phyloP scores from a whole-genome alignment of 2,329 filamentous ascomycete genomes.

The Chaetomiaceae sp. region DNA sequence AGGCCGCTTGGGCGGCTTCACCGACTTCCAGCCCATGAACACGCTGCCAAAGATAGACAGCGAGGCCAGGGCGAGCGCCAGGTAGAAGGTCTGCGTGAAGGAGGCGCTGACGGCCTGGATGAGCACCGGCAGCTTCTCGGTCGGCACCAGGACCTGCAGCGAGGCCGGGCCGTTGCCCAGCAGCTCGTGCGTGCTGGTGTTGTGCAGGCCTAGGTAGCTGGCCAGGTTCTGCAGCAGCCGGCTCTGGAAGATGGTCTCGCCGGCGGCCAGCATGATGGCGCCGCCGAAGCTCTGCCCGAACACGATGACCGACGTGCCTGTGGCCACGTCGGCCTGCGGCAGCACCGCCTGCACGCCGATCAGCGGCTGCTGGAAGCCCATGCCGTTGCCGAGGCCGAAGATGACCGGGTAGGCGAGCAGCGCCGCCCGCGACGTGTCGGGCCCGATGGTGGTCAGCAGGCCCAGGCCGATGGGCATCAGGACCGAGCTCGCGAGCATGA shows the following conservation, averaged over 20 bases:
- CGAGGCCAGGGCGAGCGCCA: slow-evolving; percentile 35
- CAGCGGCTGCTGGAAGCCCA: slow-evolving; percentile 38
- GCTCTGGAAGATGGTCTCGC: slow-evolving; percentile 41
- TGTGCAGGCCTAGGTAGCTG: neutral
- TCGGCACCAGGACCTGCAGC: slow-evolving; percentile 16
- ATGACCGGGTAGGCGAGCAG: slow-evolving; percentile 41
- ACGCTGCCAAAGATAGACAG: slow-evolving; percentile 32
- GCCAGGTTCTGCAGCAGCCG: slow-evolving; percentile 32
- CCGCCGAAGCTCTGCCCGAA: slow-evolving; percentile 35
- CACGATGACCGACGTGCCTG: slow-evolving; percentile 37
- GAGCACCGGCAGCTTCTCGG: slow-evolving; percentile 22
- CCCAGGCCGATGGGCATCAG: slow-evolving; percentile 32
- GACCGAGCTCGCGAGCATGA: slow-evolving; percentile 33
- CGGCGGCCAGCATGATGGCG: slow-evolving; percentile 39
- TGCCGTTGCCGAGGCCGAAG: slow-evolving; percentile 37
- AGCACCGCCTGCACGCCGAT: slow-evolving; percentile 41
- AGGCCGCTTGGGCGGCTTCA: slow-evolving; percentile 31
- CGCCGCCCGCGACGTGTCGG: slow-evolving; percentile 27
- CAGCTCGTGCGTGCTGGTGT: slow-evolving; percentile 23
- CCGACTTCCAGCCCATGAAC: slow-evolving; percentile 42
- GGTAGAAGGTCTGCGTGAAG: slow-evolving; percentile 31
- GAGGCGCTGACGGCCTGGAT: slow-evolving; percentile 34
- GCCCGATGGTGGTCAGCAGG: slow-evolving; percentile 35
- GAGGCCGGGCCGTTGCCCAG: slow-evolving; percentile 27
- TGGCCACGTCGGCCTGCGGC: slow-evolving; percentile 36